Conservation (phyloP, 352 stramenopile genomes). For the Phytophthora europaea region DNA sequence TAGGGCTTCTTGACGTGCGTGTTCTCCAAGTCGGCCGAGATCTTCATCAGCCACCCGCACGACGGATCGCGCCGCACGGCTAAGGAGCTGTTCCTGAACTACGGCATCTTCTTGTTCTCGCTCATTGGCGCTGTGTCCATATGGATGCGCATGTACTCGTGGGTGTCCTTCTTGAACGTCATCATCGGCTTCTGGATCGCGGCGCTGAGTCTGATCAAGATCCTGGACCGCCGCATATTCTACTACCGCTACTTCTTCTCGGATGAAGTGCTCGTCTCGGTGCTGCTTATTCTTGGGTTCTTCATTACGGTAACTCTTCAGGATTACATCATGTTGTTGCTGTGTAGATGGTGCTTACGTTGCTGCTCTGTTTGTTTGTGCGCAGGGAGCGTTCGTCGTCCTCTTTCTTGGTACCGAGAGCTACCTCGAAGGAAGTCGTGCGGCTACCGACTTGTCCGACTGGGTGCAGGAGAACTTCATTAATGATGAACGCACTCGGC, state of each 20-base stretch:
- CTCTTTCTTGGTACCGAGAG: constrained; percentile 88
- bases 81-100: constrained; percentile 90
- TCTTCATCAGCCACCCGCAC: constrained; percentile 80
- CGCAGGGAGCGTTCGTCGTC: constrained; percentile 80
- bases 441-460: constrained; percentile 71
- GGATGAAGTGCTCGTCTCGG: constrained; percentile 88
- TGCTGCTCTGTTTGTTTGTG: constrained; percentile 4
- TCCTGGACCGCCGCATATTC: constrained; percentile 87
- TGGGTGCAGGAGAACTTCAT: constrained; percentile 91
- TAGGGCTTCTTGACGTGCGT: constrained; percentile 85
- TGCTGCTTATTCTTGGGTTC: constrained; percentile 82
- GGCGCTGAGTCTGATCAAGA: constrained; percentile 77
- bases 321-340: not conserved
- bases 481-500: constrained; percentile 85
- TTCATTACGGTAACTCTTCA: constrained; percentile 73
- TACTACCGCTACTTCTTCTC: constrained; percentile 92
- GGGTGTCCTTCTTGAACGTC: constrained; percentile 81
- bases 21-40: constrained; percentile 81
- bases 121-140: constrained; percentile 87
- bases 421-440: constrained; percentile 89
- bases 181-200: constrained; percentile 77
- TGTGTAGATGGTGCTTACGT: not conserved
- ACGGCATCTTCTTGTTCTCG: constrained; percentile 89
- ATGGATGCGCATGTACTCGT: constrained; percentile 89
- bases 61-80: constrained; percentile 68